Percentiles rank a stretch among this genome's conserved stretches.
Evolutionary conservation across 2,329 filamentous ascomycete genomes (phyloP).

Genomic region (Colletotrichum chrysophilum): DNA sequence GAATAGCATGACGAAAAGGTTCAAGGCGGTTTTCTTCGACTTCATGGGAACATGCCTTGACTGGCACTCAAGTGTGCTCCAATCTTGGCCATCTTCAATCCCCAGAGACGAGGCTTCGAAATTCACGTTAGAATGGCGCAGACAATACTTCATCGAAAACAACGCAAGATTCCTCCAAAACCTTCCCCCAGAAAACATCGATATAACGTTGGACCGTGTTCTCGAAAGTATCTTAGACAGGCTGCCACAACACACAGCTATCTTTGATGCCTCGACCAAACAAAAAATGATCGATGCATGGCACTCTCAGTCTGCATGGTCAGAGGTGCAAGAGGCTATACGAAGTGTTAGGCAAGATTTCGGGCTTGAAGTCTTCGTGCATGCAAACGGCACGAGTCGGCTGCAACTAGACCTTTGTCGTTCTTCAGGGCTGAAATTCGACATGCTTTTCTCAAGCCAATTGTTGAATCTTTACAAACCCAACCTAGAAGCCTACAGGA

Average conservation of each 20-base stretch:
- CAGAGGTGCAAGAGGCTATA: slow-evolving; percentile 51
- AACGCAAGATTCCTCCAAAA: slow-evolving; percentile 38
- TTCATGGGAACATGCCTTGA: slow-evolving; percentile 65
- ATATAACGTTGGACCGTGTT: slow-evolving; percentile 49
- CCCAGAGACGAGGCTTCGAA: slow-evolving; percentile 35
- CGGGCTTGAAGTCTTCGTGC: slow-evolving; percentile 50
- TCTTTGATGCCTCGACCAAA: slow-evolving; percentile 15
- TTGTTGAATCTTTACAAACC: slow-evolving; percentile 56
- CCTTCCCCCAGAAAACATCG: slow-evolving; percentile 52
- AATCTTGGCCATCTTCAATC: slow-evolving; percentile 38
- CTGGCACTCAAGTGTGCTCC: slow-evolving; percentile 51
- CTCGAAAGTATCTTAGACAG: slow-evolving; percentile 41
- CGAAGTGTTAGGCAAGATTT: slow-evolving; percentile 36
- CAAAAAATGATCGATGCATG: slow-evolving; percentile 41
- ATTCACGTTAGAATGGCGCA: slow-evolving; percentile 56
- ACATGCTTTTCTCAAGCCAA: slow-evolving; percentile 58
- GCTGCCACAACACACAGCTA: slow-evolving; percentile 4
- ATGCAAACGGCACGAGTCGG: slow-evolving; percentile 60
- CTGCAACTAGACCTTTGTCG: slow-evolving; percentile 57
- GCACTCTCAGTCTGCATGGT: slow-evolving; percentile 57
- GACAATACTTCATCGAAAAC: slow-evolving; percentile 52
- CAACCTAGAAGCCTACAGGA: slow-evolving; percentile 48
- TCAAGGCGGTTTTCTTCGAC: slow-evolving; percentile 59
- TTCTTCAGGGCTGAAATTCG: slow-evolving; percentile 52
- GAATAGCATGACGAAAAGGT: not conserved